Conservation (phyloP, 2,329 filamentous ascomycete species). For the Cladobotryum protrusum region DNA sequence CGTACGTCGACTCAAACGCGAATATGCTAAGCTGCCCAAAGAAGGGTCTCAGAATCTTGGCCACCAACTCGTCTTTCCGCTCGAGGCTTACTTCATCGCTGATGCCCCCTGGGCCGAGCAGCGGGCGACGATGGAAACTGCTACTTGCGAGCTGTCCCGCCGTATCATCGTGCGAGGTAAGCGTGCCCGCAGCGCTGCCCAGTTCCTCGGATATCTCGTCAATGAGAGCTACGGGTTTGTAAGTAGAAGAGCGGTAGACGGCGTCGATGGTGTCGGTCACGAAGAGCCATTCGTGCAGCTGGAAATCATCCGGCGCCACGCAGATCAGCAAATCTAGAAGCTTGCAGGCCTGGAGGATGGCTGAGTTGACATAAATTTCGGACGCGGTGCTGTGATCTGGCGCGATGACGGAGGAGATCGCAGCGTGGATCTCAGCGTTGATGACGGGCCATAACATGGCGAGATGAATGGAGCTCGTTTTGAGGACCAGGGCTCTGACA, state of each 20-base stretch:
- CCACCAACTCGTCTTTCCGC: slow-evolving; percentile 62
- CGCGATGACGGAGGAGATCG: slow-evolving; percentile 67
- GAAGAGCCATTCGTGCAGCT: slow-evolving; percentile 97
- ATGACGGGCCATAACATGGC: slow-evolving; percentile 85
- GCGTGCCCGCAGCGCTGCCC: slow-evolving; percentile 33
- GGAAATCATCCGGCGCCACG: slow-evolving; percentile 88
- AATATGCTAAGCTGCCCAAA: slow-evolving; percentile 88
- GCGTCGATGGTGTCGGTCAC: slow-evolving; percentile 96
- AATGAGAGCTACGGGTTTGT: slow-evolving; percentile 67
- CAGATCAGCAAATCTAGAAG: slow-evolving; percentile 84
- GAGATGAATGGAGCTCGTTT: slow-evolving; percentile 71
- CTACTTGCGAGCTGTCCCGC: slow-evolving; percentile 30
- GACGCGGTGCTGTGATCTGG: slow-evolving; percentile 55
- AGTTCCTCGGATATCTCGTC: slow-evolving; percentile 80
- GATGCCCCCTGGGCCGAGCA: slow-evolving; percentile 48
- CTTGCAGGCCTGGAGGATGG: slow-evolving; percentile 87
- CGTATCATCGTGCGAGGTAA: slow-evolving; percentile 29
- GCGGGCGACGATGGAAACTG: slow-evolving; percentile 37
- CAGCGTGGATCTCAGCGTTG: slow-evolving; percentile 76
- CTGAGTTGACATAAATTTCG: slow-evolving; percentile 70
- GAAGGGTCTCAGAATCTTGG: slow-evolving; percentile 77
- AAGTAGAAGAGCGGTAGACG: slow-evolving; percentile 70
- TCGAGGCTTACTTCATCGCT: slow-evolving; percentile 52
- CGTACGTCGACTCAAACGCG: slow-evolving; percentile 88
- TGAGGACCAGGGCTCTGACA: slow-evolving; percentile 72